Evolutionary conservation across 2,329 filamentous ascomycete species (phyloP).

Genomic region (Pseudocercospora crystallina): DNA sequence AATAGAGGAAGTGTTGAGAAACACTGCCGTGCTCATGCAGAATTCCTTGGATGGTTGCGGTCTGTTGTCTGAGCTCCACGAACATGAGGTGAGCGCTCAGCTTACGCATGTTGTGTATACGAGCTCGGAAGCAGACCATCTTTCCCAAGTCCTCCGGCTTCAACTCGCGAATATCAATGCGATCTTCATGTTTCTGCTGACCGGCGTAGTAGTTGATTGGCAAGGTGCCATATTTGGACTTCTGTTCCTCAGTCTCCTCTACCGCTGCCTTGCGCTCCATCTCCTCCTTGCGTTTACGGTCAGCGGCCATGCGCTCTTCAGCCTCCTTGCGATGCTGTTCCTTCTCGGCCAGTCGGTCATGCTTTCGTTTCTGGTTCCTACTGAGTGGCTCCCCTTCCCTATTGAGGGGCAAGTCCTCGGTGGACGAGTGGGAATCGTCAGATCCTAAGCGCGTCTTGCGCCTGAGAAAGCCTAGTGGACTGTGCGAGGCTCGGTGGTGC

Average conservation of each 20-base stretch:
- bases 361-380: constrained; percentile 51
- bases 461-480: constrained; percentile 34
- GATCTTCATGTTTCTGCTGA: constrained; percentile 48
- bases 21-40: constrained; percentile 63
- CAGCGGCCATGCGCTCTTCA: constrained; percentile 45
- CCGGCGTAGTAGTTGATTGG: constrained; percentile 60
- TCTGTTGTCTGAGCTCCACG: constrained; percentile 80
- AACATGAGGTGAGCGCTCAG: constrained; percentile 83
- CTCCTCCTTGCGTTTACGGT: constrained; percentile 49
- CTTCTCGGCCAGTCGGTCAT: constrained; percentile 45
- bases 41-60: constrained; percentile 80
- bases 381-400: constrained; percentile 52
- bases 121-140: constrained; percentile 65
- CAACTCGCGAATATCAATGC: constrained; percentile 54
- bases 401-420: constrained; percentile 45
- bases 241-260: constrained; percentile 60
- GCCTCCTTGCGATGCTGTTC: constrained; percentile 47
- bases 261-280: constrained; percentile 49
- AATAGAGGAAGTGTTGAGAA: constrained; percentile 76
- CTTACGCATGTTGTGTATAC: constrained; percentile 75
- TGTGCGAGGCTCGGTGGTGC: constrained; percentile 32
- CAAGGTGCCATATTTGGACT: constrained; percentile 58
- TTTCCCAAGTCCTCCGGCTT: constrained; percentile 56
- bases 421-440: constrained; percentile 35
- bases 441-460: constrained; percentile 33